These are phyloP conservation scores for Xanthoconium stramineum DNA, from an alignment of 768 basidiomycete species.

Conservation along the genomic window DNA sequence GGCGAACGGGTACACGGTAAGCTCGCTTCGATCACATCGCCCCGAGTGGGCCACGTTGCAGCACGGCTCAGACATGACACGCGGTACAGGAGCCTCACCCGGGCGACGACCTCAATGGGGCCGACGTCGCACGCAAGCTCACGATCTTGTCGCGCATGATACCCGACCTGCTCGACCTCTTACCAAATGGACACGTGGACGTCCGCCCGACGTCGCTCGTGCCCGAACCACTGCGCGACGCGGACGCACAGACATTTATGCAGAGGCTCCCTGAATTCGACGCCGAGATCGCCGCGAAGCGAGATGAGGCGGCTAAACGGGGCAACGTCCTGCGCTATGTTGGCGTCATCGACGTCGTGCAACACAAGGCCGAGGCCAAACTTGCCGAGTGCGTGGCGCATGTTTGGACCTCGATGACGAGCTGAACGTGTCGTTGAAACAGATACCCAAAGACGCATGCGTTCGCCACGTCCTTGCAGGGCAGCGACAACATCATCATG, in stretches of 20 bases:
- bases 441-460: conserved; percentile 90
- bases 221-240: conserved; percentile 65
- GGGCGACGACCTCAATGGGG: conserved; percentile 93
- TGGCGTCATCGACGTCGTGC: conserved; percentile 85
- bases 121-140: conserved; percentile 95
- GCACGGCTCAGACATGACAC: background rate
- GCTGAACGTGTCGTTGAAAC: background rate
- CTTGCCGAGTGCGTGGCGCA: conserved; percentile 67
- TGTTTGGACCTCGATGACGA: background rate
- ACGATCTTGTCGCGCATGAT: conserved; percentile 90
- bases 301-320: conserved; percentile 73
- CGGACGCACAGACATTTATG: conserved; percentile 83
- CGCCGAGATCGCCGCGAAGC: conserved; percentile 66
- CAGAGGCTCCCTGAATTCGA: conserved; percentile 79
- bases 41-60: background rate
- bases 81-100: conserved; percentile 90
- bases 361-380: conserved; percentile 70
- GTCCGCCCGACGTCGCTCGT: conserved; percentile 86
- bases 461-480: conserved; percentile 93
- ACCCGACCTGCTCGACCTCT: conserved; percentile 43
- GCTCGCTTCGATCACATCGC: conserved; percentile 5
- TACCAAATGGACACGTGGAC: conserved; percentile 76
- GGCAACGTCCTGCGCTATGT: conserved; percentile 91
- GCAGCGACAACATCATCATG: conserved; percentile 97
- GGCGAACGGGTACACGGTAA: conserved; percentile 91